Conservation (phyloP, 1,139 yeast species). For the Petasospora fabianii region DNA sequence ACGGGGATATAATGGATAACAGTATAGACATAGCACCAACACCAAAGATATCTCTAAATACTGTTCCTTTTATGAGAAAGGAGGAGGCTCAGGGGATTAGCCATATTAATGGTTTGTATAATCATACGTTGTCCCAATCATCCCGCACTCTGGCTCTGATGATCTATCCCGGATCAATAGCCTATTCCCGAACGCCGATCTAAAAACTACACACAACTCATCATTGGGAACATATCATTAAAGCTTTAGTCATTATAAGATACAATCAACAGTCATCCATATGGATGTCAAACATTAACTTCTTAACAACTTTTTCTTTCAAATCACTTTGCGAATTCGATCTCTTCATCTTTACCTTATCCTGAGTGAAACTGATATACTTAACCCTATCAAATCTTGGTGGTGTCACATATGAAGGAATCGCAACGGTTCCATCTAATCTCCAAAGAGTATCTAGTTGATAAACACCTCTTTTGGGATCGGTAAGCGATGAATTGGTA, state of each 20-base stretch:
- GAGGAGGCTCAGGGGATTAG: too few relatives aligned
- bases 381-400: conserved; percentile 22
- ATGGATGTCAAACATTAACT: conserved; percentile 21
- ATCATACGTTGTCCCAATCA: too few relatives aligned
- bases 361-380: conserved; percentile 18
- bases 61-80: too few relatives aligned
- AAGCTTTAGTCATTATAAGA: neutral
- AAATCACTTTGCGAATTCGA: conserved; percentile 16
- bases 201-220: too few relatives aligned
- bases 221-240: too few relatives aligned
- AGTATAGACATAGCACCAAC: too few relatives aligned
- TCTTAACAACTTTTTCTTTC: conserved; percentile 22
- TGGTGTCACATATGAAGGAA: conserved; percentile 26
- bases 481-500: neutral
- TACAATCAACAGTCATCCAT: neutral
- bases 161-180: too few relatives aligned
- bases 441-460: conserved; percentile 21
- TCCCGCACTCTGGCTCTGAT: too few relatives aligned
- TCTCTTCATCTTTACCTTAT: conserved; percentile 11
- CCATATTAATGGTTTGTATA: too few relatives aligned
- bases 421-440: conserved; percentile 7
- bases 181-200: too few relatives aligned
- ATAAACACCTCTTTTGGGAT: conserved; percentile 9
- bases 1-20: too few relatives aligned
- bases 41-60: too few relatives aligned